A percentile compares a stretch with the other conserved stretches of the same genome.
Evolutionary conservation across 352 stramenopile species (phyloP).

Genomic region (Phytophthora pisi): DNA sequence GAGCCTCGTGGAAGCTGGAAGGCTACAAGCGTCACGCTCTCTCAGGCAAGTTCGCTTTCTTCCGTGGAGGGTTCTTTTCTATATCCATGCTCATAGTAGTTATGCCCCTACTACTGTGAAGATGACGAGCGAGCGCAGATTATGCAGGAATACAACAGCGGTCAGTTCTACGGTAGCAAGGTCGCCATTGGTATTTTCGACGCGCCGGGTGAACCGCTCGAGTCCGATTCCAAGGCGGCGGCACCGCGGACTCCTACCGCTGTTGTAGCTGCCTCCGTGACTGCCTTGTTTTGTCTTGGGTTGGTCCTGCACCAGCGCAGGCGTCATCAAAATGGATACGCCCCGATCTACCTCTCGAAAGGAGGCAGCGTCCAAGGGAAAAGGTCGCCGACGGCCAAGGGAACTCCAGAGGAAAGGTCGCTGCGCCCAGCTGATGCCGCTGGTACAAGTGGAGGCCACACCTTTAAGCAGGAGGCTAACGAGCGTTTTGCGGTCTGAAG

Average conservation of each 20-base stretch:
- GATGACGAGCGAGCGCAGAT: slow-evolving; percentile 60
- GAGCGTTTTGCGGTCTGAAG: slow-evolving; percentile 73
- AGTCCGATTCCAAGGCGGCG: slow-evolving; percentile 40
- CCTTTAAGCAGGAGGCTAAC: slow-evolving; percentile 61
- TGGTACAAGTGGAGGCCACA: slow-evolving; percentile 41
- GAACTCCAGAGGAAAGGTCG: slow-evolving; percentile 28
- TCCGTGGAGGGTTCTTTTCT: neutral
- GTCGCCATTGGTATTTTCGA: slow-evolving; percentile 72
- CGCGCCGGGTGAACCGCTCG: slow-evolving; percentile 39
- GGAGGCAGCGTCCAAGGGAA: slow-evolving; percentile 46
- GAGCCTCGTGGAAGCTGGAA: slow-evolving; percentile 47
- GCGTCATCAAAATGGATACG: slow-evolving; percentile 69
- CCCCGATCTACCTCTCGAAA: slow-evolving; percentile 57
- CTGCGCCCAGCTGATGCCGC: slow-evolving; percentile 42
- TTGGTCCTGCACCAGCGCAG: slow-evolving; percentile 61
- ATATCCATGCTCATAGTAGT: neutral
- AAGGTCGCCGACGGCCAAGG: slow-evolving; percentile 22
- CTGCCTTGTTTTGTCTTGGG: slow-evolving; percentile 49
- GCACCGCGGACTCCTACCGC: slow-evolving; percentile 38
- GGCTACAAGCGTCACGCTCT: slow-evolving; percentile 65
- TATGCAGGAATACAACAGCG: slow-evolving; percentile 58
- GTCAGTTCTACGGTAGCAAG: slow-evolving; percentile 67
- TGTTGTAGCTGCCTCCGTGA: slow-evolving; percentile 53
- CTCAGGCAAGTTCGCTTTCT: slow-evolving; percentile 35
- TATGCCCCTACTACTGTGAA: slow-evolving; percentile 11